phyloP scores from a whole-genome alignment of 495 filamentous ascomycete genomes.

The Haplographium delicatum region DNA sequence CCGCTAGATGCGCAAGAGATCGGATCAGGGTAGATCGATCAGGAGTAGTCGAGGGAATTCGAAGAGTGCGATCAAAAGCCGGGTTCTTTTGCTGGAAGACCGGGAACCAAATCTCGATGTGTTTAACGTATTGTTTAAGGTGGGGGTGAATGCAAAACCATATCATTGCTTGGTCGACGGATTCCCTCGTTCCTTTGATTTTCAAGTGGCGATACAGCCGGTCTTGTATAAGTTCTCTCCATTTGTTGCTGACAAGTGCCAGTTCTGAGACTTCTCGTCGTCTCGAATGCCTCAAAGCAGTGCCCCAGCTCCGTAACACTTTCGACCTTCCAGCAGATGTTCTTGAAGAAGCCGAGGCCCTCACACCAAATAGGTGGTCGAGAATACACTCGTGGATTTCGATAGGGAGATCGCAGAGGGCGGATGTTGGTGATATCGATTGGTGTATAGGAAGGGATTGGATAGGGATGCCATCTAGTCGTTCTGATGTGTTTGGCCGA shows the following conservation, averaged over 20 bases:
- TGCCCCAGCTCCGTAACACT: slow-evolving; percentile 54
- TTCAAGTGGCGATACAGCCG: slow-evolving; percentile 70
- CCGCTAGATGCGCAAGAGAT: slow-evolving; percentile 14
- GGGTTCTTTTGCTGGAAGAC: slow-evolving; percentile 24
- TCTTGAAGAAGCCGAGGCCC: slow-evolving; percentile 48
- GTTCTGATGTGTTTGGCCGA: slow-evolving; percentile 6
- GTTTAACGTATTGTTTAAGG: slow-evolving; percentile 57
- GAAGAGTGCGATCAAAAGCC: slow-evolving; percentile 26
- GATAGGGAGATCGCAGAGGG: slow-evolving; percentile 53
- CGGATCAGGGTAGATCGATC: slow-evolving; percentile 37
- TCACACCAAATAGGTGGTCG: slow-evolving; percentile 62
- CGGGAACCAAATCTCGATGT: slow-evolving; percentile 70
- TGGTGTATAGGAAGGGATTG: not conserved
- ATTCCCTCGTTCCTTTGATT: slow-evolving; percentile 61
- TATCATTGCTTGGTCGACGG: slow-evolving; percentile 44
- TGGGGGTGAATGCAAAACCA: slow-evolving; percentile 57
- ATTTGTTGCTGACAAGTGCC: slow-evolving; percentile 55
- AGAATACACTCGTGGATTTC: slow-evolving; percentile 70
- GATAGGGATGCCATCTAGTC: not conserved
- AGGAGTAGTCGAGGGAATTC: slow-evolving; percentile 42
- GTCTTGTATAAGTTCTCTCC: slow-evolving; percentile 61
- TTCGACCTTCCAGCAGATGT: slow-evolving; percentile 39
- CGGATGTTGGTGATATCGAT: slow-evolving; percentile 23
- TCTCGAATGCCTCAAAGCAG: slow-evolving; percentile 59
- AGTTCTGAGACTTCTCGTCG: slow-evolving; percentile 60